These are phyloP conservation scores for Spergularia bocconei DNA, from an alignment of 148 eudicot genomes.

Conservation along the genomic window DNA sequence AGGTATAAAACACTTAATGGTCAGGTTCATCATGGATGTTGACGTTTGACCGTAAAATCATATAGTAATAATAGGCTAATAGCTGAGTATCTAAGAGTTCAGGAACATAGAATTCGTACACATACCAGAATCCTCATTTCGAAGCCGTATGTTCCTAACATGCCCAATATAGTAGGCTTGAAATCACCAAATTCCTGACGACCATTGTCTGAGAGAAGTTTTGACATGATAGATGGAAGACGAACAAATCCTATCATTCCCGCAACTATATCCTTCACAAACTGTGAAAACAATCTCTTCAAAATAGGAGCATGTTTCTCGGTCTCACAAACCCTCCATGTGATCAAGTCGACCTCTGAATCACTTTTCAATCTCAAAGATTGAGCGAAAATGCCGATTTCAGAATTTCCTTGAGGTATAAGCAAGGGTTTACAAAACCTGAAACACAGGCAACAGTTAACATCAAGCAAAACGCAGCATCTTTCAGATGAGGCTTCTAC, in stretches of 20 bases:
- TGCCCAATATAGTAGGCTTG: conserved; percentile 82
- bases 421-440: conserved; percentile 86
- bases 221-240: conserved; percentile 78
- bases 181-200: conserved; percentile 97
- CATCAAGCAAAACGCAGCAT: conserved; percentile 14
- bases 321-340: conserved; percentile 56
- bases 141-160: conserved; percentile 94
- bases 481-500: background rate
- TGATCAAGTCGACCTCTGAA: conserved; percentile 31
- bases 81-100: background rate
- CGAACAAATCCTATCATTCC: conserved; percentile 95
- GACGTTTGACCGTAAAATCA: too few species aligned
- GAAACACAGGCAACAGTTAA: conserved; percentile 21
- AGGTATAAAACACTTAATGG: too few species aligned
- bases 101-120: conserved; percentile 3
- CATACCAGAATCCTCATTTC: conserved; percentile 88
- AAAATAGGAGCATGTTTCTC: conserved; percentile 54
- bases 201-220: conserved; percentile 84
- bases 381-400: conserved; percentile 23
- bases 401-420: conserved; percentile 35
- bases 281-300: conserved; percentile 67
- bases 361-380: conserved; percentile 34
- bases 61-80: background rate
- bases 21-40: too few species aligned
- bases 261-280: conserved; percentile 86